Evolutionary conservation across 2,329 filamentous ascomycete genomes (phyloP).

Genomic region (Pezizomycotina sp.): DNA sequence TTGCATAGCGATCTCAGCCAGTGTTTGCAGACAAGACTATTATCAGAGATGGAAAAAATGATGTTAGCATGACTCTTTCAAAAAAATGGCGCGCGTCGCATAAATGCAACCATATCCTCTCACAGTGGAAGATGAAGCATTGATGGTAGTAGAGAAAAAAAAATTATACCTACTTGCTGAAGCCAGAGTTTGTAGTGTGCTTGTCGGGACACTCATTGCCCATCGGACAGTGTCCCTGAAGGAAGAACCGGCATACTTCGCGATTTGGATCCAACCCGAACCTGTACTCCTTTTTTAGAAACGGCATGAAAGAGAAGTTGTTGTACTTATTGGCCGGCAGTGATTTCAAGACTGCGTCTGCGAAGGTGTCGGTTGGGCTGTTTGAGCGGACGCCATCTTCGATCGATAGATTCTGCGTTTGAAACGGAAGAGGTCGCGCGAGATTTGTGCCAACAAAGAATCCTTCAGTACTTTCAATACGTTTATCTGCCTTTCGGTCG

Average conservation of each 20-base stretch:
- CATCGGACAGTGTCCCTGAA: slow-evolving; percentile 70
- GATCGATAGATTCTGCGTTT: too few species aligned
- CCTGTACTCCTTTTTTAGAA: slow-evolving; percentile 66
- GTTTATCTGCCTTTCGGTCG: too few species aligned
- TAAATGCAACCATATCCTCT: slow-evolving; percentile 28
- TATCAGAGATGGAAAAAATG: slow-evolving; percentile 27
- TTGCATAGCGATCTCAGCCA: slow-evolving; percentile 96
- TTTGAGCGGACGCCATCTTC: too few species aligned
- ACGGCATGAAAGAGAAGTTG: slow-evolving; percentile 70
- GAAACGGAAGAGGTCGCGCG: too few species aligned
- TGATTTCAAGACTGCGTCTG: slow-evolving; percentile 11
- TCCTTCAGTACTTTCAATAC: too few species aligned
- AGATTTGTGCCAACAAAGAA: too few species aligned
- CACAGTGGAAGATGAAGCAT: slow-evolving; percentile 30
- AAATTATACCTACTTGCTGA: slow-evolving; percentile 43
- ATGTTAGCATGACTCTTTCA: slow-evolving; percentile 8
- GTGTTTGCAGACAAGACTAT: slow-evolving; percentile 80
- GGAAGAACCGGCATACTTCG: slow-evolving; percentile 71
- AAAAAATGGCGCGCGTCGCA: not conserved
- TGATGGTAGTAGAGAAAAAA: slow-evolving; percentile 31
- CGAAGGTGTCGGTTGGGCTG: too few species aligned
- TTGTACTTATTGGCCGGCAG: slow-evolving; percentile 31
- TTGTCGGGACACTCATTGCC: slow-evolving; percentile 74
- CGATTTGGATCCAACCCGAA: slow-evolving; percentile 66
- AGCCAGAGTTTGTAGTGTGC: slow-evolving; percentile 45